Percentiles rank a stretch among this genome's conserved stretches.
Evolutionary conservation across 1,284 basidiomycete species (phyloP).

Genomic region (Coniferiporia sulphurascens): DNA sequence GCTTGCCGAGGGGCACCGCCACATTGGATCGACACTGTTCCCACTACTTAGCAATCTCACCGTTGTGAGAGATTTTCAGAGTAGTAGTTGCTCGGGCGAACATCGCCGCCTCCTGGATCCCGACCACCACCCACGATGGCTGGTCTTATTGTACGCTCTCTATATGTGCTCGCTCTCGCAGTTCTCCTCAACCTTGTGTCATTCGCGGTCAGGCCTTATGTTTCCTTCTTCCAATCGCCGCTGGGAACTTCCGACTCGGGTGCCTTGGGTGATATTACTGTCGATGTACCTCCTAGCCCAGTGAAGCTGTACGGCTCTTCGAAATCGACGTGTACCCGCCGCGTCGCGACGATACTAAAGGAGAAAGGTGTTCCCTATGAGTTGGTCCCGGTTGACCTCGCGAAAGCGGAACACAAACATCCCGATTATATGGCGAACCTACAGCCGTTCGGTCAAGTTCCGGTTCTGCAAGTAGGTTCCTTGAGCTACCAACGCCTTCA

Average conservation of each 20-base stretch:
- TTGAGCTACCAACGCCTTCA: not conserved
- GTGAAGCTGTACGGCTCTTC: slow-evolving; percentile 7
- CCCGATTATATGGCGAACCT: slow-evolving; percentile 8
- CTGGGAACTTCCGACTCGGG: too few species aligned
- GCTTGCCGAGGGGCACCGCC: too few species aligned
- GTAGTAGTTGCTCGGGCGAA: not conserved
- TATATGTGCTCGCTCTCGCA: slow-evolving; percentile 7
- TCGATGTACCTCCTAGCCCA: not conserved
- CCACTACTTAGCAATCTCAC: too few species aligned
- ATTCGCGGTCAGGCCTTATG: not conserved
- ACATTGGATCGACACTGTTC: too few species aligned
- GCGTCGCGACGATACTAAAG: slow-evolving; percentile 18
- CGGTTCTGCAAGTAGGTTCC: slow-evolving; percentile 13
- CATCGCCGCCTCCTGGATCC: not conserved
- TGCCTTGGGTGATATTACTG: not conserved
- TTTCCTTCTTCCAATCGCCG: not conserved
- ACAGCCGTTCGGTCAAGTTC: slow-evolving; percentile 18
- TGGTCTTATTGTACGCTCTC: not conserved
- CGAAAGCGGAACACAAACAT: slow-evolving; percentile 12
- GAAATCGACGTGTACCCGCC: slow-evolving; percentile 17
- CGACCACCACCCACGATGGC: not conserved
- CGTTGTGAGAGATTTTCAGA: too few species aligned
- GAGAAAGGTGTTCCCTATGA: slow-evolving; percentile 15
- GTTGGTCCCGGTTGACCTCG: slow-evolving; percentile 11
- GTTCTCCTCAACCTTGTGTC: slow-evolving; percentile 11